phyloP scores from a whole-genome alignment of 1,284 basidiomycete species.

The Irpex lacteus region DNA sequence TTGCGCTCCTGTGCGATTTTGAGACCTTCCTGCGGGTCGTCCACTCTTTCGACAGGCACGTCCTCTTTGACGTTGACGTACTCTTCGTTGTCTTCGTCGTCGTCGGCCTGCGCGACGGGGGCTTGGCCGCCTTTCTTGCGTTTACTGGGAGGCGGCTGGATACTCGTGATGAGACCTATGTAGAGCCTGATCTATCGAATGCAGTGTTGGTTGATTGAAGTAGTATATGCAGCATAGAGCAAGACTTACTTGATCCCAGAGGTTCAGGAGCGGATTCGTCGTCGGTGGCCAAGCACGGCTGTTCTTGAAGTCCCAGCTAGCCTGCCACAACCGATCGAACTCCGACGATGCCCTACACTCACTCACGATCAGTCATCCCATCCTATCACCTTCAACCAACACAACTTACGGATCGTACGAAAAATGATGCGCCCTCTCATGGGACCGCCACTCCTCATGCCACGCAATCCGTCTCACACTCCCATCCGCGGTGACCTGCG shows the following conservation, averaged over 20 bases:
- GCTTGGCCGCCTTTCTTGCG: slow-evolving; percentile 20
- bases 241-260: slow-evolving; percentile 60
- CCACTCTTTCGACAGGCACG: slow-evolving; percentile 10
- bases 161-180: slow-evolving; percentile 40
- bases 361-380: slow-evolving; percentile 33
- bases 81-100: slow-evolving; percentile 20
- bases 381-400: slow-evolving; percentile 1
- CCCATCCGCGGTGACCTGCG: slow-evolving; percentile 21
- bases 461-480: slow-evolving; percentile 38
- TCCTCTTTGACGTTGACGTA: not conserved
- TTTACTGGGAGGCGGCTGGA: slow-evolving; percentile 29
- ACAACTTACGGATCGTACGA: slow-evolving; percentile 43
- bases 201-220: not conserved
- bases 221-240: not conserved
- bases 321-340: slow-evolving; percentile 53
- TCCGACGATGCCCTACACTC: slow-evolving; percentile 19
- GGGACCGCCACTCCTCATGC: slow-evolving; percentile 67
- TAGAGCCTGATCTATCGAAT: slow-evolving; percentile 33
- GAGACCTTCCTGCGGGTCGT: slow-evolving; percentile 13
- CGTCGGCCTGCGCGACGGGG: slow-evolving; percentile 32
- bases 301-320: slow-evolving; percentile 53
- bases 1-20: slow-evolving; percentile 16
- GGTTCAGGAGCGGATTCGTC: slow-evolving; percentile 31
- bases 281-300: slow-evolving; percentile 50
- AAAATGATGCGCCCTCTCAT: slow-evolving; percentile 39